Conservation (phyloP, 345 rosid species). For the Angophora floribunda region DNA sequence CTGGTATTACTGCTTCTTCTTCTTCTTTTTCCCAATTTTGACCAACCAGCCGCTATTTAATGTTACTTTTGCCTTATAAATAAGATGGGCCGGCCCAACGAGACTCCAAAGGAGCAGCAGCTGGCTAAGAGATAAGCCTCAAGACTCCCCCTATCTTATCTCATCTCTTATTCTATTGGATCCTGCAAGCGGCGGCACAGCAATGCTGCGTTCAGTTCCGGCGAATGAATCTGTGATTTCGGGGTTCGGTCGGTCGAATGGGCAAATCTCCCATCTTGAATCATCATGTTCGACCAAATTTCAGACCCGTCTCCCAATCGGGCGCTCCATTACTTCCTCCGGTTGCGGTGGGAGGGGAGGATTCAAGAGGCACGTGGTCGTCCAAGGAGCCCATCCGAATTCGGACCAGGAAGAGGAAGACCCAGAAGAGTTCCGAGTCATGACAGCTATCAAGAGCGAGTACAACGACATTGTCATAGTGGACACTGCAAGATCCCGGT, state of each 20-base stretch:
- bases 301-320: not conserved
- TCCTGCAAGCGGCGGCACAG: not conserved
- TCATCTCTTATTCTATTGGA: not conserved
- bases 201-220: not conserved
- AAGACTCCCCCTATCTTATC: not conserved
- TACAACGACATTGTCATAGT: constrained; percentile 72
- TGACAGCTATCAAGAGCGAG: constrained; percentile 41
- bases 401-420: constrained; percentile 5
- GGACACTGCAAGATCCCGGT: constrained; percentile 47
- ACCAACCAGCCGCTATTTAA: not conserved
- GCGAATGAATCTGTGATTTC: not conserved
- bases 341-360: not conserved
- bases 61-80: not conserved
- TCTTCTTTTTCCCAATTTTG: no score
- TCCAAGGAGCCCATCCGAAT: not conserved
- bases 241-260: not conserved
- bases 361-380: not conserved
- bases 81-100: not conserved
- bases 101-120: not conserved
- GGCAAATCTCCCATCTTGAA: not conserved
- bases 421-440: constrained; percentile 41
- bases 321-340: not conserved
- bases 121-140: not conserved
- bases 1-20: no score
- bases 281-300: not conserved